Percentiles rank a stretch among this genome's conserved stretches.
phyloP scores from a whole-genome alignment of 441 rosid species.

The Populus hybrid region DNA sequence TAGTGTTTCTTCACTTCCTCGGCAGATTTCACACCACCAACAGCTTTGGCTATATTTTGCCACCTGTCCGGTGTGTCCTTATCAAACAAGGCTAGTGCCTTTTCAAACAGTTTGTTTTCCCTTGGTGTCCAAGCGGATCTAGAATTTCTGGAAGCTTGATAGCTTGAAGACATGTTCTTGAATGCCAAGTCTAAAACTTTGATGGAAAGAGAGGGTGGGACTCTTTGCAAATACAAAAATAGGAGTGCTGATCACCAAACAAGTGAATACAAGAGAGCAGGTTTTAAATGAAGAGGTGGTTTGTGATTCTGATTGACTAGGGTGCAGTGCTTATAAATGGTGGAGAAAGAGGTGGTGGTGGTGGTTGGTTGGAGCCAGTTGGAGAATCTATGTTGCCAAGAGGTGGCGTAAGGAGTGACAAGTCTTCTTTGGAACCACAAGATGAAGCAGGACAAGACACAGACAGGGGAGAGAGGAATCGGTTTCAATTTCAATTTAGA shows the following conservation, averaged over 20 bases:
- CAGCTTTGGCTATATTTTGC: constrained; percentile 69
- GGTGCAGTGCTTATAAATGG: constrained; percentile 17
- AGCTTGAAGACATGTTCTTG: constrained; percentile 33
- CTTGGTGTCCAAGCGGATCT: constrained; percentile 62
- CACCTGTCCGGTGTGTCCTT: constrained; percentile 66
- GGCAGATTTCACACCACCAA: constrained; percentile 64
- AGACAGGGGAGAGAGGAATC: constrained; percentile 7
- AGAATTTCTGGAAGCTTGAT: constrained; percentile 21
- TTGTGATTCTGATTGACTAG: neutral
- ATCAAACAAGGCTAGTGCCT: constrained; percentile 55
- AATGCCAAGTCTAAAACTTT: neutral
- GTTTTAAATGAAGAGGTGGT: neutral
- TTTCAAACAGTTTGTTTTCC: constrained; percentile 85
- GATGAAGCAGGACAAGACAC: constrained; percentile 12
- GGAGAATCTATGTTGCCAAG: constrained; percentile 23
- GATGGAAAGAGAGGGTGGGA: neutral
- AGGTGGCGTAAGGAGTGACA: constrained; percentile 21
- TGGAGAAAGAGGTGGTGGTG: neutral
- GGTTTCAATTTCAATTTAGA: neutral
- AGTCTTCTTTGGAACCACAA: constrained; percentile 27
- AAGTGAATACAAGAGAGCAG: neutral
- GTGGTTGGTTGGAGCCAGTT: constrained; percentile 23
- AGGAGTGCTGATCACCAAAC: neutral
- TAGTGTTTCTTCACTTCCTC: constrained; percentile 78
- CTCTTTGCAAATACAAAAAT: neutral